These are phyloP conservation scores for Daldinia bambusicola DNA, from an alignment of 495 filamentous ascomycete genomes.

Conservation along the genomic window DNA sequence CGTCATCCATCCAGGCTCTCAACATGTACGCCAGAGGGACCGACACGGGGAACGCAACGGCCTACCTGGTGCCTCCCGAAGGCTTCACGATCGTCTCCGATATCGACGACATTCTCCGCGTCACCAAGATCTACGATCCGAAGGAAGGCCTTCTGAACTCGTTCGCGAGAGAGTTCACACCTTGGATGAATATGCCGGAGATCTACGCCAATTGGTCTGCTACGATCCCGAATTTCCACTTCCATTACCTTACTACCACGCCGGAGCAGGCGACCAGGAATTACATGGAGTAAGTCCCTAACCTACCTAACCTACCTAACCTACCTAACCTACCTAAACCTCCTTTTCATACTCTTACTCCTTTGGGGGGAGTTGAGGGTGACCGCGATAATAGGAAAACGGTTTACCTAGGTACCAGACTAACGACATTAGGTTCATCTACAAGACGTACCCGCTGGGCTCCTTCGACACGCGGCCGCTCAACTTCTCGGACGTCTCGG, in stretches of 20 bases:
- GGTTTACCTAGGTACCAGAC: neutral
- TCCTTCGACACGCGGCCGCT: slow-evolving; percentile 80
- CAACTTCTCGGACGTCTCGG: slow-evolving; percentile 78
- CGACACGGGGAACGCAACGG: slow-evolving; percentile 74
- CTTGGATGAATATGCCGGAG: slow-evolving; percentile 83
- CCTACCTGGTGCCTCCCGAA: slow-evolving; percentile 74
- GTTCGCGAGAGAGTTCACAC: slow-evolving; percentile 74
- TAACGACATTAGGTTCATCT: slow-evolving; percentile 66
- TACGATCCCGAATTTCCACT: slow-evolving; percentile 71
- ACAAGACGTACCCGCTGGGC: slow-evolving; percentile 74
- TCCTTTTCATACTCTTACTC: no score
- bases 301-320: no score
- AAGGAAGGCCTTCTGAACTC: slow-evolving; percentile 78
- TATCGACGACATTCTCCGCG: slow-evolving; percentile 81
- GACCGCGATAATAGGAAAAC: no score
- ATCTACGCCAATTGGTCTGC: slow-evolving; percentile 75
- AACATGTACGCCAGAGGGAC: slow-evolving; percentile 73
- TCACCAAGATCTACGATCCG: slow-evolving; percentile 85
- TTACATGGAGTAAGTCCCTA: slow-evolving; percentile 68
- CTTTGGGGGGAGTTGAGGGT: no score
- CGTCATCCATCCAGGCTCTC: slow-evolving; percentile 68
- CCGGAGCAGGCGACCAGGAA: slow-evolving; percentile 80
- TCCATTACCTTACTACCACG: slow-evolving; percentile 86
- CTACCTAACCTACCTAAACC: no score
- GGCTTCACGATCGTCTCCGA: slow-evolving; percentile 78